Conservation (phyloP, 2,329 filamentous ascomycete genomes). For the Claviceps africana region DNA sequence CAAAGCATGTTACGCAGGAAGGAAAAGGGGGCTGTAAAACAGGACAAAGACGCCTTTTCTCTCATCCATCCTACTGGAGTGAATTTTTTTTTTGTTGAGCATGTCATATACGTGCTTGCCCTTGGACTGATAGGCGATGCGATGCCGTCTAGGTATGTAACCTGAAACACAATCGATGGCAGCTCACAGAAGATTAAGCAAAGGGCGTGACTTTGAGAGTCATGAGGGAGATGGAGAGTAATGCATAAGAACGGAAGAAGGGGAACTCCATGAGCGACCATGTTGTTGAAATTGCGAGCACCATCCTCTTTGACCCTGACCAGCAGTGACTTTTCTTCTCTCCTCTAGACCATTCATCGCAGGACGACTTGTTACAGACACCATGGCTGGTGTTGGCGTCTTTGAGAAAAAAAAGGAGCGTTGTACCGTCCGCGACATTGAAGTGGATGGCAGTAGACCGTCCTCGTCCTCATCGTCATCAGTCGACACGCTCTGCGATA, state of each 20-base stretch:
- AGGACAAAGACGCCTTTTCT: not conserved
- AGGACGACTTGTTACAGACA: not conserved
- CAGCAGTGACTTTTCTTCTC: not conserved
- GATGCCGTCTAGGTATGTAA: not conserved
- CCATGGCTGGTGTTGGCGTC: not conserved
- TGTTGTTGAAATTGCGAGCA: not conserved
- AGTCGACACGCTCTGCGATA: not conserved
- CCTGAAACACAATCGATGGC: not conserved
- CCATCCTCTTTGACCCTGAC: not conserved
- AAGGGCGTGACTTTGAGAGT: not conserved
- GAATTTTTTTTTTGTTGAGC: not conserved
- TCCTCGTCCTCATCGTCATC: not conserved
- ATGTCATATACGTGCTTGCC: not conserved
- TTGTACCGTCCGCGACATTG: not conserved
- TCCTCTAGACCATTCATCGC: not conserved
- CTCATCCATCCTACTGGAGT: not conserved
- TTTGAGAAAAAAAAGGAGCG: not conserved
- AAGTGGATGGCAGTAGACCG: not conserved
- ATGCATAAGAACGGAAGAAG: not conserved
- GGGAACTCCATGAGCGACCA: not conserved
- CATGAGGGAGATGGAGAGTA: not conserved
- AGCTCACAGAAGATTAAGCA: not conserved
- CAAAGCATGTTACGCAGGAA: not conserved
- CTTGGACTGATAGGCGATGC: not conserved
- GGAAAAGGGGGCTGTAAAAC: not conserved